Base-by-base conservation (phyloP, 257 asterid genomes). In the Paulownia fortunei region DNA sequence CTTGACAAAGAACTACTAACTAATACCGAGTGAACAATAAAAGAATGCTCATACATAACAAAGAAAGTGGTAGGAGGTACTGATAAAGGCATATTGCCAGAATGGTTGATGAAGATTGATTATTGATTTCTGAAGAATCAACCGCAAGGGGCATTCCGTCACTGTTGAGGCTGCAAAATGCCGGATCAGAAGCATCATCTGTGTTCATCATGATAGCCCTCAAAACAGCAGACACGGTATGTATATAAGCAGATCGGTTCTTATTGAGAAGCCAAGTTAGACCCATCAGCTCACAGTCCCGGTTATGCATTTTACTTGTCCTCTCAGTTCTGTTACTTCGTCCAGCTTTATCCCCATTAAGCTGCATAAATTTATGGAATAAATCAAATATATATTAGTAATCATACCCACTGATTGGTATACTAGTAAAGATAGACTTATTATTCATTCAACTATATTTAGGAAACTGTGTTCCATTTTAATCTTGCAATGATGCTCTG, bases 71-170 rank as follows among this genome's bases (percentile, higher is more conserved):
- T 9, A 87, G 72, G 34, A 87, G 24, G 72, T 59, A 80, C 13
- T 76, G 86, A 30, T 72, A 73, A 72, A 84, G 73, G 26, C 80
- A 59, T 70, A 66, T 52, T 3, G 65, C 82, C 58, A 77, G 41
- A 39, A 51, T 11, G 1, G 72, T 55, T 0, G 97, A 89, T 0
- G 94, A 84, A 68, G 97, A 88, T 62, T 87, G 92, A 74, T 80
- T 80, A 44, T 87, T 52, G 82, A 92, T 88, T 74, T 92, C 95
- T 0, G 97, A 84, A 44, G 97, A 94, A 86, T 92, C 98, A 2
- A 94, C 98, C 0, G 98, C 98, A 10, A 91, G 92, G 2, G 98
- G 98, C 96, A 92, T 87, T 16, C 94, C 97, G 8, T 94, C 97
- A 9, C 92, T 88, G 84, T 85, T 86, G 76, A 91, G 92, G 2